These are phyloP conservation scores for Parietaria judaica DNA, from an alignment of 306 rosid species.

Conservation along the genomic window DNA sequence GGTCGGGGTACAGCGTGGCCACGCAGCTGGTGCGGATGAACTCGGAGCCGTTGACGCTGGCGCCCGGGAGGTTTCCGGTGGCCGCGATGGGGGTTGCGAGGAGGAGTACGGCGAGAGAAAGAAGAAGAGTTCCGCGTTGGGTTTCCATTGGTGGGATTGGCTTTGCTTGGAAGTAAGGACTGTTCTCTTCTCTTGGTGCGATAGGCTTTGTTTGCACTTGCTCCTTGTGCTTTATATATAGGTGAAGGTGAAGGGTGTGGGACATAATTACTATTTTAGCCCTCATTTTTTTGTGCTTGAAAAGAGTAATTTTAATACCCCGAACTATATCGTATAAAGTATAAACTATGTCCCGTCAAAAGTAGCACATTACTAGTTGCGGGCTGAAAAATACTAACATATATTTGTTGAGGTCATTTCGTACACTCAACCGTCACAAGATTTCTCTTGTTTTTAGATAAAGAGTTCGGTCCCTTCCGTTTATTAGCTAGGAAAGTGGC, in stretches of 20 bases:
- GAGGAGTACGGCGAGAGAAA: slow-evolving; percentile 14
- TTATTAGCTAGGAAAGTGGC: too few species aligned
- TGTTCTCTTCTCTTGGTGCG: background rate
- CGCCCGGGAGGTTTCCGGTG: background rate
- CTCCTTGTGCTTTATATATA: slow-evolving; percentile 8
- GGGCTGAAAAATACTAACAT: too few species aligned
- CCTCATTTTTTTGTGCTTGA: background rate
- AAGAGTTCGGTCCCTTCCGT: too few species aligned
- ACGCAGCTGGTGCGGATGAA: slow-evolving; percentile 78
- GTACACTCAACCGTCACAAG: too few species aligned
- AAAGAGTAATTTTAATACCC: background rate
- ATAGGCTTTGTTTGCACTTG: background rate
- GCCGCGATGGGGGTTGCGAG: slow-evolving; percentile 18
- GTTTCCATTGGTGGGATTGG: background rate
- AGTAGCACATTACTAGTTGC: too few species aligned
- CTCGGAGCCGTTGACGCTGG: slow-evolving; percentile 20
- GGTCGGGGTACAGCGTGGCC: slow-evolving; percentile 70
- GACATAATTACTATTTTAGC: background rate
- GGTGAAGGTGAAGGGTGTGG: background rate
- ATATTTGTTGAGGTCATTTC: too few species aligned
- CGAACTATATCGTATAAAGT: too few species aligned
- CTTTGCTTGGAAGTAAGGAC: slow-evolving; percentile 1
- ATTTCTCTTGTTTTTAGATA: too few species aligned
- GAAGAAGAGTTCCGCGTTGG: background rate
- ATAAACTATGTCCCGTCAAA: too few species aligned